Conservation (phyloP, 2,329 filamentous ascomycete genomes). For the Clarireedia paspali region DNA sequence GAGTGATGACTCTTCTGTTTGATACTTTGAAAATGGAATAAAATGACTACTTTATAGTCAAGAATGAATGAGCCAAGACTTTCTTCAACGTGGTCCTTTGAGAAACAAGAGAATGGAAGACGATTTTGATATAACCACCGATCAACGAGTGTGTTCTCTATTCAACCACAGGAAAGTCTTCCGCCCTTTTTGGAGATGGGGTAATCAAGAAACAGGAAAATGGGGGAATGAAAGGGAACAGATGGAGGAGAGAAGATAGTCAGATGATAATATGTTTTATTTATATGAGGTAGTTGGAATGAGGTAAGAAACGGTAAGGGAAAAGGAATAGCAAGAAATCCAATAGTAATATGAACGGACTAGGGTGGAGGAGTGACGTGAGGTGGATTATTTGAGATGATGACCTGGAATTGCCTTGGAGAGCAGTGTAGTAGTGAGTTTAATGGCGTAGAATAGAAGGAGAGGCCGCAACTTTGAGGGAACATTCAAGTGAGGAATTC, state of each 20-base stretch:
- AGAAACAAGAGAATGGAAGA: background rate
- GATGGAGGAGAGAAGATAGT: background rate
- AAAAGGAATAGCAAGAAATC: background rate
- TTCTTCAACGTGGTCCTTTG: background rate
- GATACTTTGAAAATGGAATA: slow-evolving; percentile 1
- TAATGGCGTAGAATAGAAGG: background rate
- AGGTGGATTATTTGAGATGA: background rate
- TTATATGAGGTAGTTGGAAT: background rate
- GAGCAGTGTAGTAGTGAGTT: background rate
- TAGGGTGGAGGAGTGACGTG: background rate
- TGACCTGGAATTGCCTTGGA: background rate
- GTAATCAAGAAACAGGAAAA: background rate
- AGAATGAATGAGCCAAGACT: slow-evolving; percentile 1
- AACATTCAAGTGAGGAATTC: background rate
- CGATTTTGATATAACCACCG: background rate
- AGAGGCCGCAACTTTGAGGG: background rate
- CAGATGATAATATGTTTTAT: background rate
- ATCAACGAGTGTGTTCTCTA: background rate
- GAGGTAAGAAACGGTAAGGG: background rate
- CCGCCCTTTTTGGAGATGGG: background rate
- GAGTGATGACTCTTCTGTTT: no score
- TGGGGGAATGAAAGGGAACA: background rate
- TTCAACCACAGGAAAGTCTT: background rate
- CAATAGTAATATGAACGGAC: background rate
- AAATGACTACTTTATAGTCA: background rate